These are phyloP conservation scores for Rhinocladiella mackenziei DNA, from an alignment of 2,329 filamentous ascomycete genomes.

Conservation along the genomic window DNA sequence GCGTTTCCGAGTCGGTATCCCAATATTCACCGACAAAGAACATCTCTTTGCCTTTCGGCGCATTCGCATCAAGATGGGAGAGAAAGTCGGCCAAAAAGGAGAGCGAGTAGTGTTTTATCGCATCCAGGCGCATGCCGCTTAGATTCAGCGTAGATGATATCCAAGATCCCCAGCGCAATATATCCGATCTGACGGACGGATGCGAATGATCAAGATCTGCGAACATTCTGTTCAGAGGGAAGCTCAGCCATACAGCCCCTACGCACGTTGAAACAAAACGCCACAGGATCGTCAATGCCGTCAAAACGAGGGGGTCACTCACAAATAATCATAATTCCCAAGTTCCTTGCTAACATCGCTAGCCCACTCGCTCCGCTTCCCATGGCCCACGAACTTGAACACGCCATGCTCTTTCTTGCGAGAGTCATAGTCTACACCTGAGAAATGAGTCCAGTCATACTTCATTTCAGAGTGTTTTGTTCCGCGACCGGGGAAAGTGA, in stretches of 20 bases:
- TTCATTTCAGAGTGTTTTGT: slow-evolving; percentile 58
- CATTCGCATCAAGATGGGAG: slow-evolving; percentile 48
- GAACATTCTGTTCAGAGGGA: slow-evolving; percentile 51
- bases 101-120: slow-evolving; percentile 67
- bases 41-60: slow-evolving; percentile 45
- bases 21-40: slow-evolving; percentile 70
- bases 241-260: neutral
- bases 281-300: no score
- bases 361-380: slow-evolving; percentile 54
- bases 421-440: slow-evolving; percentile 63
- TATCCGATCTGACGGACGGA: slow-evolving; percentile 60
- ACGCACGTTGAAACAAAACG: neutral
- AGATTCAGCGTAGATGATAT: slow-evolving; percentile 58
- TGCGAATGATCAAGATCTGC: slow-evolving; percentile 65
- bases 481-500: slow-evolving; percentile 60
- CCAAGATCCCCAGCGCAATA: slow-evolving; percentile 66
- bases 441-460: slow-evolving; percentile 66
- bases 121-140: slow-evolving; percentile 67
- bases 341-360: slow-evolving; percentile 58
- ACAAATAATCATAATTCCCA: slow-evolving; percentile 58
- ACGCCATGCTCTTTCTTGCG: slow-evolving; percentile 52
- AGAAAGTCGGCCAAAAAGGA: slow-evolving; percentile 64
- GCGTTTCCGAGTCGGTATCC: slow-evolving; percentile 54
- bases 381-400: slow-evolving; percentile 60
- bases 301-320: no score